Evolutionary conservation across 148 eudicot genomes (phyloP), one percentile per base, ranked within the genome.

Genomic region (Agrostemma githago): DNA sequence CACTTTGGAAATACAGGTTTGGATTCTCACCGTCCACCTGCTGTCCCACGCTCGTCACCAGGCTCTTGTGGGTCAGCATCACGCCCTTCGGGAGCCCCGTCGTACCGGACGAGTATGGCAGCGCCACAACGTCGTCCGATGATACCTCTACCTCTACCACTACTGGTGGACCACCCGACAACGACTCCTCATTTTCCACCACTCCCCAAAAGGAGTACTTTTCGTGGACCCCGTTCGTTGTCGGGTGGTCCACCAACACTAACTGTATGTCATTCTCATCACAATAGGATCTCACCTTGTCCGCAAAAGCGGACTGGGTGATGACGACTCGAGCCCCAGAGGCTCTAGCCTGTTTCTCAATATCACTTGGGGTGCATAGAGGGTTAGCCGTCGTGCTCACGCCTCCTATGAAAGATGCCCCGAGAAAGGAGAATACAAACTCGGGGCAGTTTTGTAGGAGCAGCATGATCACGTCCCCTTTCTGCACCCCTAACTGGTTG

Each of bases 1-100:
- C 92, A 1, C 44, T 19, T 37, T 84, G 83, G 74, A 93, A 77
- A 56, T 81, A 80, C 17, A 93, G 62, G 71, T 93, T 93, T 2
- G 98, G 98, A 51, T 93, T 93, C 5, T 90, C 98, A 0, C 98
- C 98, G 19, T 93, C 98, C 0, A 92, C 98, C 72, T 90, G 96
- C 71, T 93, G 98, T 0, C 88, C 91, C 15, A 93, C 90, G 43
- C 93, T 86, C 4, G 98, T 87, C 40, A 90, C 86, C 7, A 90
- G 71, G 40, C 90, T 83, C 70, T 85, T 85, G 87, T 93, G 98
- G 9, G 96, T 90, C 72, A 93, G 72, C 74, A 90, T 79, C 78
- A 93, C 98, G 12, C 98, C 98, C 74, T 93, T 93, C 2, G 98
- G 96, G 11, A 93, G 80, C 1, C 98, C 96, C 0, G 98, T 93